These are phyloP conservation scores for Loxodes magnus DNA, from an alignment of 73 alveolate genomes.

Conservation along the genomic window DNA sequence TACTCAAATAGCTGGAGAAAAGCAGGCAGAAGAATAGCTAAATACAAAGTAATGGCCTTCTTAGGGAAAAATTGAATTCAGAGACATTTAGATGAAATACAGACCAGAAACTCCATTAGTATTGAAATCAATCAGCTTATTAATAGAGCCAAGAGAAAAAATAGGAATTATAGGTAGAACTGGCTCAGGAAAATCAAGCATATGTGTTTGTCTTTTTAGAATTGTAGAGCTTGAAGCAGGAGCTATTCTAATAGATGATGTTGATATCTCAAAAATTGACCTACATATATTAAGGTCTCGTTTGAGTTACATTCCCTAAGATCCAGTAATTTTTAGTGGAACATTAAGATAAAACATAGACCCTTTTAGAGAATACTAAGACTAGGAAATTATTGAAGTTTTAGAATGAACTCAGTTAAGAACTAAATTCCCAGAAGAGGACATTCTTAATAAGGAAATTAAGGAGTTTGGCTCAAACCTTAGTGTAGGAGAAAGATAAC, in stretches of 20 bases:
- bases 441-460: slow-evolving; percentile 32
- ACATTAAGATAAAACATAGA: slow-evolving; percentile 40
- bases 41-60: slow-evolving; percentile 15
- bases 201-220: slow-evolving; percentile 68
- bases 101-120: slow-evolving; percentile 55
- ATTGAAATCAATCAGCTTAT: slow-evolving; percentile 44
- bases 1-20: slow-evolving; percentile 37
- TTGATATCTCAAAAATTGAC: slow-evolving; percentile 55
- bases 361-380: slow-evolving; percentile 26
- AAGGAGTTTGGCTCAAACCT: slow-evolving; percentile 42
- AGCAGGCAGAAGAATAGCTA: slow-evolving; percentile 21
- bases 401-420: slow-evolving; percentile 63
- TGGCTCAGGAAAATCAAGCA: slow-evolving; percentile 63
- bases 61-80: slow-evolving; percentile 51
- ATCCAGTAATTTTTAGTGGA: slow-evolving; percentile 34
- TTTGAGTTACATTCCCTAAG: slow-evolving; percentile 38
- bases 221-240: slow-evolving; percentile 52
- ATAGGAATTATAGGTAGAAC: slow-evolving; percentile 66
- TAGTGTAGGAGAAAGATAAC: slow-evolving; percentile 60
- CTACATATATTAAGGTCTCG: slow-evolving; percentile 50
- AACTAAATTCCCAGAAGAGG: slow-evolving; percentile 30
- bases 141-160: slow-evolving; percentile 49
- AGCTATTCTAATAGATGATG: slow-evolving; percentile 67
- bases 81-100: slow-evolving; percentile 63
- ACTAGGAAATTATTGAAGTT: slow-evolving; percentile 23